Percentiles rank a stretch among this genome's conserved stretches.
Conservation (phyloP, 495 filamentous ascomycete genomes). For the Daldinia childiae region DNA sequence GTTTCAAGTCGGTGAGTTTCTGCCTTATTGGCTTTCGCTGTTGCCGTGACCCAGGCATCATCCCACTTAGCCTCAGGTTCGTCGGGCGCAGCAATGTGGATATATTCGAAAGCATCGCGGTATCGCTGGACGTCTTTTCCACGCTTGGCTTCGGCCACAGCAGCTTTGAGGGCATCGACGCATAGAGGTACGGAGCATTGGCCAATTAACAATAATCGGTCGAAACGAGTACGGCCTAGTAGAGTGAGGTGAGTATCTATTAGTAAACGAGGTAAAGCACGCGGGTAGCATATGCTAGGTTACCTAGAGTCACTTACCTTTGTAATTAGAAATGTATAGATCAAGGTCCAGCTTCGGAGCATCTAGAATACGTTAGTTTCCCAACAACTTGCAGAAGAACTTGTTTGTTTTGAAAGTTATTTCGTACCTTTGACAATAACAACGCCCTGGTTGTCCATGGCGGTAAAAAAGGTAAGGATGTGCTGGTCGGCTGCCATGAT, state of each 20-base stretch:
- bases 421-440: conserved; percentile 58
- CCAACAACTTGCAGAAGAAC: conserved; percentile 7
- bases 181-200: conserved; percentile 77
- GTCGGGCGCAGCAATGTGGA: conserved; percentile 68
- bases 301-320: conserved; percentile 60
- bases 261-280: conserved; percentile 26
- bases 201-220: conserved; percentile 84
- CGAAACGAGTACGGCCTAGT: conserved; percentile 75
- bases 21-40: conserved; percentile 67
- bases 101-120: conserved; percentile 69
- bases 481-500: conserved; percentile 44
- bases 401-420: not conserved
- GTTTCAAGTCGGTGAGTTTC: conserved; percentile 78
- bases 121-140: conserved; percentile 80
- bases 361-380: conserved; percentile 59
- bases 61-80: conserved; percentile 76
- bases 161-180: conserved; percentile 81
- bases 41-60: conserved; percentile 72
- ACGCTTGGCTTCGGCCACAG: conserved; percentile 77
- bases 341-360: conserved; percentile 93
- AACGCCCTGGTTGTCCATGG: conserved; percentile 55
- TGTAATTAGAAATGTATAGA: conserved; percentile 90
- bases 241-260: conserved; percentile 20
- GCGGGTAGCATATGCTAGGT: not conserved
- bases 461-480: conserved; percentile 54